Base-by-base conservation (phyloP, 1,139 yeast species). In the Debaryomyces subglobosus region DNA sequence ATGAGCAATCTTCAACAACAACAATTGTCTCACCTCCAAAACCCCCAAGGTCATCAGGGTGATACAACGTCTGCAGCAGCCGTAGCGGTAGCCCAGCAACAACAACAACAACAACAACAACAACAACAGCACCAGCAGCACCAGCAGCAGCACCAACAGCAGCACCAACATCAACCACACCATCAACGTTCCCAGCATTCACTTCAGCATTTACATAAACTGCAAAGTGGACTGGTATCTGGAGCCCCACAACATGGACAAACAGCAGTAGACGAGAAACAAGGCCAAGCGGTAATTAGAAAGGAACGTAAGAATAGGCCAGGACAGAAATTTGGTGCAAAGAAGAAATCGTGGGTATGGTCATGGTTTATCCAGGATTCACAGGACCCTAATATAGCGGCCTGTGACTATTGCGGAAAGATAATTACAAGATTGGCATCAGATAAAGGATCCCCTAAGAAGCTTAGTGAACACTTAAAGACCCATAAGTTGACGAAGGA, bases 321-420 rank as follows among this genome's bases (percentile, higher is more conserved):
- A 0, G 82, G 82, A 1, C 81, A 74, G 54, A 76, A 71, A 53
- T 79, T 79, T 53, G 85, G 85, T 12, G 85, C 85, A 13, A 79
- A 78, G 55, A 80, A 80, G 68, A 76, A 75, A 56, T 78, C 82
- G 33, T 81, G 85, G 85, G 85, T 81, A 4, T 81, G 86, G 86
- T 63, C 75, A 29, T 81, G 85, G 85, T 81, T 81, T 55, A 69
- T 69, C 15, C 85, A 81, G 56, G 84, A 81, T 58, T 59, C 64
- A 9, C 58, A 55, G 18, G 78, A 81, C 56, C 72, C 77, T 44
- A 79, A 80, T 51, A 55, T 77, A 18, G 85, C 86, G 2, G 77
- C 76, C 3, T 81, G 86, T 62, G 83, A 79, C 52, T 69, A 61
- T 50, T 81, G 86, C 60, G 78, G 81, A 2, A 78, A 77, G 57